A percentile compares a stretch with the other conserved stretches of the same genome.
Evolutionary conservation across 1,284 basidiomycete species (phyloP).

Genomic region (Moesziomyces parantarcticus): DNA sequence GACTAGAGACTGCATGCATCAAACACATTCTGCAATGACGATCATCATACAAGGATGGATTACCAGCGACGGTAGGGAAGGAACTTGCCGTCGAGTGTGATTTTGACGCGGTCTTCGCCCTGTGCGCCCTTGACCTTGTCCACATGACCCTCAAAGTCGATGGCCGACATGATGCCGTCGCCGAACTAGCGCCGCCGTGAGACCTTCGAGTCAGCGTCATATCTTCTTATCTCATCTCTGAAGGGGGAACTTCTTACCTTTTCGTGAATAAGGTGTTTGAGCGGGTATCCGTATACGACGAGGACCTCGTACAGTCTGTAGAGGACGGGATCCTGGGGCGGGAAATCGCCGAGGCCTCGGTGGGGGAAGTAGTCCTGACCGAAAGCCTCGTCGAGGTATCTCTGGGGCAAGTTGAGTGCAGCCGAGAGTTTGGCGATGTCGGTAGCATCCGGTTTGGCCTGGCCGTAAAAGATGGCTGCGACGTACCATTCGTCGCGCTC

Average conservation of each 20-base stretch:
- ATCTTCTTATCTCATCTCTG: background rate
- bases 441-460: slow-evolving; percentile 55
- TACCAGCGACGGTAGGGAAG: slow-evolving; percentile 56
- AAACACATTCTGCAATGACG: too few relatives aligned
- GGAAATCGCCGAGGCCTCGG: slow-evolving; percentile 54
- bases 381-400: slow-evolving; percentile 42
- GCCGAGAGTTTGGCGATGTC: slow-evolving; percentile 50
- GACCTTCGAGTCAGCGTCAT: too few relatives aligned
- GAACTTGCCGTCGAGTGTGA: slow-evolving; percentile 64
- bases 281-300: slow-evolving; percentile 60
- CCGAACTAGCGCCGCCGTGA: slow-evolving; percentile 31
- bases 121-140: slow-evolving; percentile 54
- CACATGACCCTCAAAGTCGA: slow-evolving; percentile 62
- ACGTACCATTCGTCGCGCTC: slow-evolving; percentile 58
- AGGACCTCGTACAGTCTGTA: slow-evolving; percentile 52
- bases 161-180: slow-evolving; percentile 62
- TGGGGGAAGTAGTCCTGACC: slow-evolving; percentile 55
- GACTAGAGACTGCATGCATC: slow-evolving; percentile 16
- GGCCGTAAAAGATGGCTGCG: slow-evolving; percentile 63
- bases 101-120: slow-evolving; percentile 59
- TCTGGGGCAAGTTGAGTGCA: slow-evolving; percentile 37
- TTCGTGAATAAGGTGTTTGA: slow-evolving; percentile 63
- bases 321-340: slow-evolving; percentile 54
- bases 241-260: slow-evolving; percentile 45
- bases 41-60: background rate